phyloP scores from a whole-genome alignment of 768 basidiomycete genomes.

The Antrodiella citrinella region DNA sequence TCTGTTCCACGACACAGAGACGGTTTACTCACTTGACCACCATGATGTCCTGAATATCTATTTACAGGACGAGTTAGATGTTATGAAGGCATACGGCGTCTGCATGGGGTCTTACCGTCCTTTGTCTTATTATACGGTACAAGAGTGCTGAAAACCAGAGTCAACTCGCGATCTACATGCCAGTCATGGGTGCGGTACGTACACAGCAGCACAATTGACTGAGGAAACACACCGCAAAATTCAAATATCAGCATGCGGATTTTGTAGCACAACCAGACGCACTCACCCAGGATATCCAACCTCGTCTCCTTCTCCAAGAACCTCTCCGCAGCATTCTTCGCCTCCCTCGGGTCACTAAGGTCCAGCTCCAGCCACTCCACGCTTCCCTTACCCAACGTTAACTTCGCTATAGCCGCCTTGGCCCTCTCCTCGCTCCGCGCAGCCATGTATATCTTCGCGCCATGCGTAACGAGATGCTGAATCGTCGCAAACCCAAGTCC shows the following conservation, averaged over 20 bases:
- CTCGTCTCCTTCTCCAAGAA: conserved; percentile 32
- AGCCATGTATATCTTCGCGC: conserved; percentile 55
- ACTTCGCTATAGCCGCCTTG: conserved; percentile 35
- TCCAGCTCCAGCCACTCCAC: conserved; percentile 32
- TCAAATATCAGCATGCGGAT: neutral
- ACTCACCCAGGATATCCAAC: conserved; percentile 36
- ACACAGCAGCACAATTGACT: conserved; percentile 54
- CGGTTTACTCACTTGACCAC: conserved; percentile 40
- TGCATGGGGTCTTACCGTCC: conserved; percentile 1
- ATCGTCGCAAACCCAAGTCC: conserved; percentile 47
- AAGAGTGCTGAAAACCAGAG: neutral
- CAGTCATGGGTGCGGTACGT: too few relatives aligned
- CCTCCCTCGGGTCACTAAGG: conserved; percentile 27
- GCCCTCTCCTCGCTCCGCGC: conserved; percentile 42
- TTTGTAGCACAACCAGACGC: neutral
- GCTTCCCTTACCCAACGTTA: conserved; percentile 32
- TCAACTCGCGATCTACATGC: too few relatives aligned
- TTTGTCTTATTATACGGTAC: neutral
- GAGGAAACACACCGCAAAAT: neutral
- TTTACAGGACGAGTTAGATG: too few relatives aligned
- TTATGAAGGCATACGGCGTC: conserved; percentile 25
- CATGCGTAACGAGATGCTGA: conserved; percentile 40
- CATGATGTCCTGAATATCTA: conserved; percentile 32
- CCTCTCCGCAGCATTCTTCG: conserved; percentile 27
- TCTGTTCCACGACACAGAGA: too few relatives aligned